Evolutionary conservation across 768 basidiomycete genomes (phyloP).

Genomic region (Lactifluus pinguis): DNA sequence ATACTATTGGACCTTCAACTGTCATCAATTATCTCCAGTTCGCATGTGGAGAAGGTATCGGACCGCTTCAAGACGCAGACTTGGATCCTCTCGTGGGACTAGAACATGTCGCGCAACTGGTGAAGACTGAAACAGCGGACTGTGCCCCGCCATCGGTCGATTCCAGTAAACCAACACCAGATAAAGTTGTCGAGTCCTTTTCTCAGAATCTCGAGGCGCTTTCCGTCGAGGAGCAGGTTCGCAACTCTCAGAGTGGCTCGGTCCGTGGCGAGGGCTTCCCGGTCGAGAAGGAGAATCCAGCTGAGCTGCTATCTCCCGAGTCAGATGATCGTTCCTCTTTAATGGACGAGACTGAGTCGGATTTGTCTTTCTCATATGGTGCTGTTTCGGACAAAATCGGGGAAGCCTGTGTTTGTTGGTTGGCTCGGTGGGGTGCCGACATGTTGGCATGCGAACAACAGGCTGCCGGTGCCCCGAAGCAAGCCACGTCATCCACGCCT

Average conservation of each 20-base stretch:
- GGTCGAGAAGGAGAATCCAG: constrained; percentile 22
- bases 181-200: background rate
- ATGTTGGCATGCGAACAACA: constrained; percentile 58
- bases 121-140: constrained; percentile 30
- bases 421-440: constrained; percentile 78
- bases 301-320: constrained; percentile 18
- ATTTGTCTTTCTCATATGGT: constrained; percentile 65
- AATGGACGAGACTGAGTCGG: constrained; percentile 16
- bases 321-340: constrained; percentile 23
- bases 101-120: constrained; percentile 50
- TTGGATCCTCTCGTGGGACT: constrained; percentile 59
- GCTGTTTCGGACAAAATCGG: constrained; percentile 86
- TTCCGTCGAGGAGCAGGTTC: background rate
- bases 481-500: background rate
- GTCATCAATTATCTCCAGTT: constrained; percentile 72
- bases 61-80: constrained; percentile 33
- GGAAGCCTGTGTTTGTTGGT: constrained; percentile 82
- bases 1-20: constrained; percentile 72
- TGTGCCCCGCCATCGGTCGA: background rate
- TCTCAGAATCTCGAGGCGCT: constrained; percentile 5
- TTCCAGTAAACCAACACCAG: background rate
- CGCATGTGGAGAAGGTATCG: constrained; percentile 63
- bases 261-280: background rate
- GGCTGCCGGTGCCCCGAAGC: constrained; percentile 8
- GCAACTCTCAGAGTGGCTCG: background rate